A percentile compares a stretch with the other conserved stretches of the same genome.
phyloP scores from a whole-genome alignment of 2,329 filamentous ascomycete genomes.

The Xylariaceae sp. region DNA sequence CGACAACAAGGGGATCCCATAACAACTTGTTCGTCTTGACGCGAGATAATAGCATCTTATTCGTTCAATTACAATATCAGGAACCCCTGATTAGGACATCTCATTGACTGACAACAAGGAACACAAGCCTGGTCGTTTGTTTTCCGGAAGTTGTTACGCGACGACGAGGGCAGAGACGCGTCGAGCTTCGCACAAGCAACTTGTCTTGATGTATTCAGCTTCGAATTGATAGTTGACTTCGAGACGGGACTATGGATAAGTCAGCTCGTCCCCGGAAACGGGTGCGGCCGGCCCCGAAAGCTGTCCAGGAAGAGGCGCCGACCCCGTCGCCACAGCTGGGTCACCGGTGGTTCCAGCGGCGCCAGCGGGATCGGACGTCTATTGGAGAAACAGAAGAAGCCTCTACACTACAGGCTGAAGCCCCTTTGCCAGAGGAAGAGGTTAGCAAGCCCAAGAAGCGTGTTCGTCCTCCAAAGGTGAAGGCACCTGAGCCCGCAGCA shows the following conservation, averaged over 20 bases:
- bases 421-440: slow-evolving; percentile 3
- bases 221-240: slow-evolving; percentile 9
- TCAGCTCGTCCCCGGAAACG: slow-evolving; percentile 25
- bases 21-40: not conserved
- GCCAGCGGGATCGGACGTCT: slow-evolving; percentile 28
- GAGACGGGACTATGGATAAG: slow-evolving; percentile 21
- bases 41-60: too few species aligned
- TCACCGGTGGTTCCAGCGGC: slow-evolving; percentile 5
- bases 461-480: slow-evolving; percentile 6
- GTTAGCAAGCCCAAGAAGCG: slow-evolving; percentile 17
- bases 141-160: slow-evolving; percentile 38
- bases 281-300: slow-evolving; percentile 20
- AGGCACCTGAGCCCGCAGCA: slow-evolving; percentile 20
- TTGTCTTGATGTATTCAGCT: slow-evolving; percentile 19
- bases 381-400: slow-evolving; percentile 1
- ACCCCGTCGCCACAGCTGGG: slow-evolving; percentile 14
- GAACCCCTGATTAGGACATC: slow-evolving; percentile 16
- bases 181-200: slow-evolving; percentile 20
- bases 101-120: slow-evolving; percentile 33
- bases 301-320: slow-evolving; percentile 18
- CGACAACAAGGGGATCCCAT: not conserved
- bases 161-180: slow-evolving; percentile 26
- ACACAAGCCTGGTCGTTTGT: slow-evolving; percentile 39
- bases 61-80: not conserved
- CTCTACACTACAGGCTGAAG: not conserved